Evolutionary conservation across 305 asterid species (phyloP), one percentile per base, ranked within the genome.

Genomic region (Plantago coronopus): DNA sequence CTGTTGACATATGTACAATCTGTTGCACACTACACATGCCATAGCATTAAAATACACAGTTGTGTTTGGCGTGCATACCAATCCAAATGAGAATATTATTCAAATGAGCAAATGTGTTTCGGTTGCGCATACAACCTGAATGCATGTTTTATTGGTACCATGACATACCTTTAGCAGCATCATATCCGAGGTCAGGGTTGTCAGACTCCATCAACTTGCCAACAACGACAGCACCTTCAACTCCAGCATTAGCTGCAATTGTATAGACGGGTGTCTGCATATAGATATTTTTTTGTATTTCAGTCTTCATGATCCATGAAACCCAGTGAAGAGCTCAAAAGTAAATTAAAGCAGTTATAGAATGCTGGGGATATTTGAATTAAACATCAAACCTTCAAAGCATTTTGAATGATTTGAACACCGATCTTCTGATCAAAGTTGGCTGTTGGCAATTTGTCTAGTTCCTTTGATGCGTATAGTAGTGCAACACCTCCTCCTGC

Each of bases 351-450:
- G 1, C 1, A 1, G 8, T 8, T 0, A 8, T 37, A 14, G 42
- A 37, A n/a, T n/a, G n/a, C n/a, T n/a, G n/a, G n/a, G n/a, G n/a
- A n/a, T n/a, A n/a, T n/a, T n/a, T n/a, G n/a, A n/a, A 37, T 37
- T 14, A 37, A 48, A 19, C 18, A 48, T 18, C 45, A n/a, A 31
- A 87, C 95, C 96, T 86, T 86, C 66, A 93, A 68, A 17, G 98
- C 98, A 53, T 87, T 87, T 71, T 93, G 95, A 67, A 93, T 89
- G 48, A 89, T 89, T 72, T 89, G 97, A 45, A 89, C 95, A 51
- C 97, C 95, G 31, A 87, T 87, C 78, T 84, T 84, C 80, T 89
- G 95, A 55, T 89, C 97, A 44, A 89, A 89, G 89, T 86, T 86
- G 59, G 97, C 83, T 6, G 95, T 87, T 53, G 79, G 60, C 62